A percentile compares a stretch with the other conserved stretches of the same genome.
phyloP scores from a whole-genome alignment of 352 stramenopile genomes.

The Globisporangium uncinulatum region DNA sequence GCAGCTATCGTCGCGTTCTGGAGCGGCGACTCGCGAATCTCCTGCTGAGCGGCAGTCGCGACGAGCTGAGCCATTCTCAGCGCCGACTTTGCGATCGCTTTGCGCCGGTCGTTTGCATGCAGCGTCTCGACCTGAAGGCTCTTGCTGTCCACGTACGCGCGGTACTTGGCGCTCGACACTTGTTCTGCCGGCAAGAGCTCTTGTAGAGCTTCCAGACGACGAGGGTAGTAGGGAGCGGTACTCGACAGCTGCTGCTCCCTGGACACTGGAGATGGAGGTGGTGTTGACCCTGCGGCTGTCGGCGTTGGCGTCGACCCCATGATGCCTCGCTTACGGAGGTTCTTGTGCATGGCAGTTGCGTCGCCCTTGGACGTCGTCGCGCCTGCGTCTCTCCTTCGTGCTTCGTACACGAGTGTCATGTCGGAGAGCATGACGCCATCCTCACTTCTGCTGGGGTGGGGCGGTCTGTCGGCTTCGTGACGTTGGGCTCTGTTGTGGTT shows the following conservation, averaged over 20 bases:
- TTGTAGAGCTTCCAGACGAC: neutral
- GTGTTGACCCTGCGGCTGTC: neutral
- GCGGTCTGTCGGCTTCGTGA: neutral
- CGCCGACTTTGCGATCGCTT: constrained; percentile 22
- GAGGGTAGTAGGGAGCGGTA: neutral
- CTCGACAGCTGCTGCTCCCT: neutral
- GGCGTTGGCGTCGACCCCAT: neutral
- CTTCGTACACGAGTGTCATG: constrained; percentile 14
- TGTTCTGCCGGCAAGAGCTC: neutral
- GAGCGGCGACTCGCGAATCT: constrained; percentile 10
- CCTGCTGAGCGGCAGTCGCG: constrained; percentile 4
- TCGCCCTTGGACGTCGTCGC: constrained; percentile 5
- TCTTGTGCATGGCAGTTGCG: constrained; percentile 9
- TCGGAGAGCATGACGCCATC: neutral
- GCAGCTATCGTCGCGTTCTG: constrained; percentile 2
- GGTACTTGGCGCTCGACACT: constrained; percentile 27
- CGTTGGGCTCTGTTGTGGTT: neutral
- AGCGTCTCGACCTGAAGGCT: constrained; percentile 24
- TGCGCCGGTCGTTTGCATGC: constrained; percentile 34
- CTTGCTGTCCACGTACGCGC: constrained; percentile 44
- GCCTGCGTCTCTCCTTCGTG: neutral
- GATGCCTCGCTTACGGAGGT: constrained; percentile 16
- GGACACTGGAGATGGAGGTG: neutral
- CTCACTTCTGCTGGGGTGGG: neutral
- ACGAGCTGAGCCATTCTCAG: constrained; percentile 34